A percentile compares a stretch with the other conserved stretches of the same genome.
Conservation (phyloP, 306 rosid genomes). For the Pyrus communis region DNA sequence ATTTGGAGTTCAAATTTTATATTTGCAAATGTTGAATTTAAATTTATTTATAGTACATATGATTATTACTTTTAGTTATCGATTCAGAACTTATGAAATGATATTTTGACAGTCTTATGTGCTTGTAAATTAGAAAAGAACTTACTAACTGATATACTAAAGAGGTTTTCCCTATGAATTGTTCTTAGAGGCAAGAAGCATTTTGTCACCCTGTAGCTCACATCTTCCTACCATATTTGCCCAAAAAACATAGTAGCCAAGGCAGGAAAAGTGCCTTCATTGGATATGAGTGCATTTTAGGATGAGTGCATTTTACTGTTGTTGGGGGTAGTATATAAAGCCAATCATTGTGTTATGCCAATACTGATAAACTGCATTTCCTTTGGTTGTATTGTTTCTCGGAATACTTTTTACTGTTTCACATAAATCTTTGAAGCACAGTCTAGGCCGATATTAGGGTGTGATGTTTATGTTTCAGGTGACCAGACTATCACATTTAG, state of each 20-base stretch:
- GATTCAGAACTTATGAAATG: background rate
- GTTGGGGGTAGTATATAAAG: background rate
- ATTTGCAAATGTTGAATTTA: background rate
- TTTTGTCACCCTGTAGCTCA: background rate
- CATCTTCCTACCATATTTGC: background rate
- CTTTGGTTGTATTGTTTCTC: background rate
- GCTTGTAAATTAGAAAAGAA: background rate
- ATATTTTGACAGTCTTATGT: background rate
- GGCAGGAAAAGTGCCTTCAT: background rate
- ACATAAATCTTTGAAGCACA: background rate
- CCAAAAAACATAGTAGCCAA: background rate
- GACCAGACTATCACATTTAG: slow-evolving; percentile 73
- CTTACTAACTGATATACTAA: background rate
- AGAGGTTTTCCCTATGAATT: background rate
- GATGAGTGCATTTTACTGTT: background rate
- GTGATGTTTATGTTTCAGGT: slow-evolving; percentile 45
- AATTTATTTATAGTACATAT: background rate
- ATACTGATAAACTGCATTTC: background rate
- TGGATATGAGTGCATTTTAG: background rate
- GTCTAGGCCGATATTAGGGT: slow-evolving; percentile 15
- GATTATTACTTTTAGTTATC: background rate
- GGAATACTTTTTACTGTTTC: background rate
- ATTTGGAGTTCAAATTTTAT: background rate
- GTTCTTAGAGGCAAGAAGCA: background rate
- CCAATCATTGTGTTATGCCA: no score